Conservation (phyloP, 345 rosid species). For the Pelargonium nanum region DNA sequence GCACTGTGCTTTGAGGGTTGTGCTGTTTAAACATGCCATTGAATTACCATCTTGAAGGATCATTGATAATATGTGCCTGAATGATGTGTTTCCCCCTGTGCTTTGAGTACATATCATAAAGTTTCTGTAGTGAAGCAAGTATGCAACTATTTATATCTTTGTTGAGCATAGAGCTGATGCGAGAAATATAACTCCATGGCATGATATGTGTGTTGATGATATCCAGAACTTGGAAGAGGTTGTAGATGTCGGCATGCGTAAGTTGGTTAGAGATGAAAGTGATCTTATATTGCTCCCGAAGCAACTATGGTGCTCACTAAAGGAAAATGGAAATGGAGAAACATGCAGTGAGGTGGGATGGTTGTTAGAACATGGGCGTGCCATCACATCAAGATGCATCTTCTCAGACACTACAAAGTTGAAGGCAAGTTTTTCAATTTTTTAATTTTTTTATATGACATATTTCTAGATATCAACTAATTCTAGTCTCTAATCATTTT, state of each 20-base stretch:
- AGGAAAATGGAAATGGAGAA: conserved; percentile 31
- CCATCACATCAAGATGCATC: conserved; percentile 51
- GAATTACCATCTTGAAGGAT: too few relatives aligned
- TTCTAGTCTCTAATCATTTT: neutral
- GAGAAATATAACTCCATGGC: neutral
- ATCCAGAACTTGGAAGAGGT: conserved; percentile 42
- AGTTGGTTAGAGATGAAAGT: conserved; percentile 40
- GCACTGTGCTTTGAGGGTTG: too few relatives aligned
- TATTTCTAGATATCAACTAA: neutral
- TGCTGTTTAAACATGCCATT: too few relatives aligned
- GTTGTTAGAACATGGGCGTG: conserved; percentile 41
- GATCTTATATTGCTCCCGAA: conserved; percentile 60
- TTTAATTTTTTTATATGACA: too few relatives aligned
- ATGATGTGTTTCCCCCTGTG: neutral
- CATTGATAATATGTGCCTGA: too few relatives aligned
- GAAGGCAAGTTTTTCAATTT: conserved; percentile 40
- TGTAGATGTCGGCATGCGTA: conserved; percentile 25
- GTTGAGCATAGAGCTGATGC: neutral
- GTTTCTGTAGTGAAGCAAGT: neutral
- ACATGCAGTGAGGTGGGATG: conserved; percentile 58
- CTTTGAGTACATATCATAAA: neutral
- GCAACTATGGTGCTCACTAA: conserved; percentile 61
- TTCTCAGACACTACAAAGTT: conserved; percentile 44
- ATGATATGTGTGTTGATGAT: conserved; percentile 8
- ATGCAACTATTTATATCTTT: neutral